Evolutionary conservation across 2,329 filamentous ascomycete species (phyloP).

Genomic region (Allantophomopsis lycopodina): DNA sequence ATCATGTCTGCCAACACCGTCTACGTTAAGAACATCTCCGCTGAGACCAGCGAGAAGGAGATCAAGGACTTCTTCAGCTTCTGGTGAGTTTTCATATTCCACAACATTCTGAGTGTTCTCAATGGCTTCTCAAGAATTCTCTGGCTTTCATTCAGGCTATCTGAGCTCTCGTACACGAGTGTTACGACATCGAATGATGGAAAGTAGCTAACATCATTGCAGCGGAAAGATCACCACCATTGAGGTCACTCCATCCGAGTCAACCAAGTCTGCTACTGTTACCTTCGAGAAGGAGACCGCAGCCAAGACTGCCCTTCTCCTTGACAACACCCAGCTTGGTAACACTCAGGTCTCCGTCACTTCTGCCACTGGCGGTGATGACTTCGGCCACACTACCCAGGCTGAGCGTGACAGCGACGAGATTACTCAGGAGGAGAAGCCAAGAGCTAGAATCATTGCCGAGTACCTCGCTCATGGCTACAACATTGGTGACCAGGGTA

Average conservation of each 20-base stretch:
- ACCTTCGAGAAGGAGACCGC: slow-evolving; percentile 95
- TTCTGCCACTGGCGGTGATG: slow-evolving; percentile 47
- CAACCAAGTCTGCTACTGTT: slow-evolving; percentile 75
- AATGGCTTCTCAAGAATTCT: too few species aligned
- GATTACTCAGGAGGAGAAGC: slow-evolving; percentile 93
- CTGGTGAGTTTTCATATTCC: slow-evolving; percentile 41
- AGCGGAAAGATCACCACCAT: slow-evolving; percentile 81
- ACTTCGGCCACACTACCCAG: slow-evolving; percentile 40
- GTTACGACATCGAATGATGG: background rate
- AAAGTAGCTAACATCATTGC: background rate
- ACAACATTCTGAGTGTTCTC: background rate
- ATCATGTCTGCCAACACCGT: slow-evolving; percentile 55
- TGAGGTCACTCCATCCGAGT: slow-evolving; percentile 54
- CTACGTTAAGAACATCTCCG: slow-evolving; percentile 79
- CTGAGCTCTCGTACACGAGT: background rate
- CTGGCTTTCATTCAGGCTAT: too few species aligned
- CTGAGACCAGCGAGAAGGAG: slow-evolving; percentile 74
- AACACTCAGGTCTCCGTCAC: slow-evolving; percentile 69
- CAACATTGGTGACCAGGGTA: slow-evolving; percentile 54
- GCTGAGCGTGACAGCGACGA: slow-evolving; percentile 47
- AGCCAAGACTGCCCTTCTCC: slow-evolving; percentile 88
- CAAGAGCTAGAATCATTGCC: slow-evolving; percentile 79
- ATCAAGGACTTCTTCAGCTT: slow-evolving; percentile 97
- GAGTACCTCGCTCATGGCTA: slow-evolving; percentile 97
- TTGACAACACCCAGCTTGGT: slow-evolving; percentile 93